Conservation (phyloP, 768 basidiomycete genomes). For the Coprinopsis strossmayeri region DNA sequence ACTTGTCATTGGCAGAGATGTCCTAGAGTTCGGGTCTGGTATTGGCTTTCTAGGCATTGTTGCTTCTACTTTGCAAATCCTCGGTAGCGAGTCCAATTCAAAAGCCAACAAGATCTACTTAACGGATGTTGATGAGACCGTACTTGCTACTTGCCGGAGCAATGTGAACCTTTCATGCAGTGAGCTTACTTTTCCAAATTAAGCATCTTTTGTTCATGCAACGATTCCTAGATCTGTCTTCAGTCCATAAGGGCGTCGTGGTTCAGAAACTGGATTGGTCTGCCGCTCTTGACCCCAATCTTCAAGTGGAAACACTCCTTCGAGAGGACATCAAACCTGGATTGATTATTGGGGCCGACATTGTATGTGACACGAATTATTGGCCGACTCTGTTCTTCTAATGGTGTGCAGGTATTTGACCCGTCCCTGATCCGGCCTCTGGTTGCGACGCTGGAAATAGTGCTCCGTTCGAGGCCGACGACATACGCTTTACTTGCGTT, state of each 20-base stretch:
- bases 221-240: constrained; percentile 50
- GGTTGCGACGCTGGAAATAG: constrained; percentile 40
- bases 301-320: constrained; percentile 27
- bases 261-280: constrained; percentile 61
- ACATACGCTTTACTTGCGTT: constrained; percentile 41
- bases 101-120: constrained; percentile 19
- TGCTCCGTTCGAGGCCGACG: constrained; percentile 23
- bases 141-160: constrained; percentile 51
- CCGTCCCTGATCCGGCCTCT: constrained; percentile 54
- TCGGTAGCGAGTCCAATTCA: constrained; percentile 3
- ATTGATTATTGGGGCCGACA: constrained; percentile 67
- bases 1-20: constrained; percentile 33
- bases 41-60: constrained; percentile 70
- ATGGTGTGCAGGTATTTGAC: constrained; percentile 53
- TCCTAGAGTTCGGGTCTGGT: constrained; percentile 75
- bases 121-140: constrained; percentile 61
- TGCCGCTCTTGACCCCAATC: constrained; percentile 36
- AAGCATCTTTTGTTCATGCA: constrained; percentile 11
- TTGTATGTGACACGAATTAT: constrained; percentile 35
- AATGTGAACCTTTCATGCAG: constrained; percentile 66
- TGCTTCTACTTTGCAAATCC: constrained; percentile 48
- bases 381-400: neutral
- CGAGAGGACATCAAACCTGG: constrained; percentile 40
- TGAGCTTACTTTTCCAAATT: constrained; percentile 35
- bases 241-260: constrained; percentile 36